phyloP scores from a whole-genome alignment of 2,329 filamentous ascomycete species.

The Venturia asperata region DNA sequence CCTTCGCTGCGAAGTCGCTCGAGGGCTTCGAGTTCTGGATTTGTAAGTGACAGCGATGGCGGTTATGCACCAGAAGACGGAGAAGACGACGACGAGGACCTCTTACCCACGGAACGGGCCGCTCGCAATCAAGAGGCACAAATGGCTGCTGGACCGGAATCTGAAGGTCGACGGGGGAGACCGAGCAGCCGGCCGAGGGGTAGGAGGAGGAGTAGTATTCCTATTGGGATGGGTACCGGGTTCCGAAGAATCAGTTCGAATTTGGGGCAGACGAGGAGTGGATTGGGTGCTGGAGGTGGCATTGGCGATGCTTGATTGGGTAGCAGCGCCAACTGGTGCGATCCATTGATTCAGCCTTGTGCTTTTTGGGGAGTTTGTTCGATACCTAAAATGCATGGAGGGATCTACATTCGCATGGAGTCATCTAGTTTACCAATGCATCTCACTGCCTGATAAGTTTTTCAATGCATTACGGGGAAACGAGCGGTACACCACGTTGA shows the following conservation, averaged over 20 bases:
- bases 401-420: background rate
- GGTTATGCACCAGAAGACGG: background rate
- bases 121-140: background rate
- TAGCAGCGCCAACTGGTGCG: background rate
- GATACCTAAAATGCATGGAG: background rate
- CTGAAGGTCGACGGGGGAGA: constrained; percentile 14
- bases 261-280: constrained; percentile 35
- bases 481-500: too few species aligned
- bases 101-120: background rate
- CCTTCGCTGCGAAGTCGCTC: background rate
- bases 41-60: constrained; percentile 9
- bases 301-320: constrained; percentile 11
- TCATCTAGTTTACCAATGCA: too few species aligned
- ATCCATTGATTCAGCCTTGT: background rate
- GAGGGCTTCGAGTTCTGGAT: constrained; percentile 4
- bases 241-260: constrained; percentile 42
- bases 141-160: background rate
- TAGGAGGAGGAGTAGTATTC: constrained; percentile 37
- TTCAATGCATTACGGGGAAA: too few species aligned
- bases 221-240: constrained; percentile 40
- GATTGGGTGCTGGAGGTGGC: constrained; percentile 24
- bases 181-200: constrained; percentile 33
- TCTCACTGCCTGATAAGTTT: too few species aligned
- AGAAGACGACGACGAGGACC: background rate
- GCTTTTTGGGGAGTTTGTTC: too few species aligned